Percentiles rank a stretch among this genome's conserved stretches.
These are phyloP conservation scores for Claviceps cyperi DNA, from an alignment of 2,329 filamentous ascomycete genomes.

Conservation along the genomic window DNA sequence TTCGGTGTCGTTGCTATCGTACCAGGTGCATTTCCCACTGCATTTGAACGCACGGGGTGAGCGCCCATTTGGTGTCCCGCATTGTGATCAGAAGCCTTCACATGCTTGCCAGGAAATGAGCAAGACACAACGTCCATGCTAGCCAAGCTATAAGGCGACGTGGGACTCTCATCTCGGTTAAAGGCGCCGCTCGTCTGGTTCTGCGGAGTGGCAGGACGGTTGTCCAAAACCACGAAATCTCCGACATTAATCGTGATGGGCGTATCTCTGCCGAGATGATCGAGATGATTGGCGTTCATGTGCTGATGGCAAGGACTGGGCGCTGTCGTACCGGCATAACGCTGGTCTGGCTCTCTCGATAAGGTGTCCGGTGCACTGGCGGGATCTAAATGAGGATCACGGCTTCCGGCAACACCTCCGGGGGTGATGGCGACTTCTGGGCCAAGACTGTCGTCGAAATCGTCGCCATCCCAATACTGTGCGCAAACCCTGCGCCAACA, in stretches of 20 bases:
- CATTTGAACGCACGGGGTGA: constrained; percentile 41
- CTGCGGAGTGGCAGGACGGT: constrained; percentile 35
- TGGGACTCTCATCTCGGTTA: constrained; percentile 10
- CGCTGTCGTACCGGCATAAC: constrained; percentile 25
- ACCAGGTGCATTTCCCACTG: constrained; percentile 30
- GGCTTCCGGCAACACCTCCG: constrained; percentile 54
- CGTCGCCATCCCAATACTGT: constrained; percentile 70
- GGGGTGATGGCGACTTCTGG: constrained; percentile 57
- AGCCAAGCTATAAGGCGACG: constrained; percentile 41
- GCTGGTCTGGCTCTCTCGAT: constrained; percentile 27
- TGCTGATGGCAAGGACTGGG: constrained; percentile 1
- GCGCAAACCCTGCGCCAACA: constrained; percentile 90
- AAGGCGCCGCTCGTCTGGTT: constrained; percentile 14
- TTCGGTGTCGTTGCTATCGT: constrained; percentile 45
- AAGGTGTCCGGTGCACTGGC: constrained; percentile 34
- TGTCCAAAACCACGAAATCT: constrained; percentile 30
- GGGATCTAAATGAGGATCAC: constrained; percentile 40
- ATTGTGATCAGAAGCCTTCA: constrained; percentile 25
- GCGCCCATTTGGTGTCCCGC: constrained; percentile 31
- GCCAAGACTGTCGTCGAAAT: constrained; percentile 47
- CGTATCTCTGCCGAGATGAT: constrained; percentile 26
- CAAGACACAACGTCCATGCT: constrained; percentile 50
- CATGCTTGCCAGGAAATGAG: constrained; percentile 42
- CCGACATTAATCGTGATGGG: constrained; percentile 30
- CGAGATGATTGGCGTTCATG: constrained; percentile 13